phyloP scores from a whole-genome alignment of 1,284 basidiomycete genomes.

The Cryptococcus sp. region DNA sequence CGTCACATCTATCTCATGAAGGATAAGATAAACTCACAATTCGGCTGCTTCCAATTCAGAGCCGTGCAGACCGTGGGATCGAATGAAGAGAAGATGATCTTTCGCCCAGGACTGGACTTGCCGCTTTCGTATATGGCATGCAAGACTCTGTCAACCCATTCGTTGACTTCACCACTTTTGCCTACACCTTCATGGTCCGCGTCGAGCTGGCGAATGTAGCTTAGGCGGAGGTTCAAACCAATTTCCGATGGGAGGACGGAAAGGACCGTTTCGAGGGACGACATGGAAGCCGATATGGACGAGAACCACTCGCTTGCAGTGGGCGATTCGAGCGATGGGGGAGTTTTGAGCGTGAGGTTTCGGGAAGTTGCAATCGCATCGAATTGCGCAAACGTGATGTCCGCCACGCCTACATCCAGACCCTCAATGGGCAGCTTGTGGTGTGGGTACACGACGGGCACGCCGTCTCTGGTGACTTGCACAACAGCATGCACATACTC shows the following conservation, averaged over 20 bases:
- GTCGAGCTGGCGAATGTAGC: slow-evolving; percentile 62
- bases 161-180: slow-evolving; percentile 67
- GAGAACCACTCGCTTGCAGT: slow-evolving; percentile 61
- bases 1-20: slow-evolving; percentile 13
- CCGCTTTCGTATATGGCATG: slow-evolving; percentile 72
- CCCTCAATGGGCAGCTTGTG: slow-evolving; percentile 71
- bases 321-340: background rate
- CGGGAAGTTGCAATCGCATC: slow-evolving; percentile 63
- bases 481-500: slow-evolving; percentile 82
- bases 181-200: slow-evolving; percentile 57
- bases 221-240: slow-evolving; percentile 78
- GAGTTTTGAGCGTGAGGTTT: slow-evolving; percentile 56
- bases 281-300: slow-evolving; percentile 62
- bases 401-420: slow-evolving; percentile 77
- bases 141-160: slow-evolving; percentile 77
- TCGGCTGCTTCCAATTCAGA: slow-evolving; percentile 99
- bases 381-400: slow-evolving; percentile 81
- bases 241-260: slow-evolving; percentile 73
- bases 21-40: slow-evolving; percentile 62
- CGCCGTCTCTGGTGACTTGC: slow-evolving; percentile 87
- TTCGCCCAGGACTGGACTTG: slow-evolving; percentile 57
- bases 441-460: slow-evolving; percentile 77
- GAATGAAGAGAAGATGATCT: slow-evolving; percentile 85
- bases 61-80: slow-evolving; percentile 74
- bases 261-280: slow-evolving; percentile 70